Evolutionary conservation across 306 rosid species (phyloP), one percentile per base, ranked within the genome.

Genomic region (Malus asiatica): DNA sequence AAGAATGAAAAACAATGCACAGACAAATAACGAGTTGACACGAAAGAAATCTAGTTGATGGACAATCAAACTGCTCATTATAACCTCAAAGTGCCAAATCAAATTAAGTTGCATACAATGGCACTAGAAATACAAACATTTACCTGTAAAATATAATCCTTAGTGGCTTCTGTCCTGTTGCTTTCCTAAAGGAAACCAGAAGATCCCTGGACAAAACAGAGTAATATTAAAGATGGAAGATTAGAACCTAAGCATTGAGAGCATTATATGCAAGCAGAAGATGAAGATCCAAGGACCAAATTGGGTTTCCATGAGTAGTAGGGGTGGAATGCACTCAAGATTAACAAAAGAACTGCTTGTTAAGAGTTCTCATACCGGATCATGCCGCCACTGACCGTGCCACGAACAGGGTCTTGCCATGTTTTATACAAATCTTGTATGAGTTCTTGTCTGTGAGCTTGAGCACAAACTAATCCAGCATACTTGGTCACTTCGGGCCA

Each of bases 401-500:
- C 98, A 68, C 98, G 96, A 79, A 86, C 88, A 68, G 98, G 98
- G 68, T 93, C 98, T 19, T 93, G 95, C 98, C 98, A 90, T 15
- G 97, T 90, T 83, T 93, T 93, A 79, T 90, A 93, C 82, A 93
- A 78, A 82, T 90, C 98, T 78, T 93, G 95, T 80, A 93, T 90
- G 73, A 93, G 97, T 79, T 93, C 98, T 75, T 93, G 98, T 82
- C 98, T 84, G 83, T 93, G 98, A 69, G 98, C 93, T 80, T 93
- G 98, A 70, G 98, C 98, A 44, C 98, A 93, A 68, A 90, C 98
- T 74, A 90, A 78, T 75, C 98, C 98, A 0, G 98, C 98, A 81
- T 93, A 93, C 77, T 93, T 90, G 72, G 98, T 93, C 81, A 93
- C 98, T 77, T 93, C 98, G 12, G 98, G 98, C 98, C 98, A 93